Conservation (phyloP, 257 asterid genomes). For the Rauvolfia tetraphylla region DNA sequence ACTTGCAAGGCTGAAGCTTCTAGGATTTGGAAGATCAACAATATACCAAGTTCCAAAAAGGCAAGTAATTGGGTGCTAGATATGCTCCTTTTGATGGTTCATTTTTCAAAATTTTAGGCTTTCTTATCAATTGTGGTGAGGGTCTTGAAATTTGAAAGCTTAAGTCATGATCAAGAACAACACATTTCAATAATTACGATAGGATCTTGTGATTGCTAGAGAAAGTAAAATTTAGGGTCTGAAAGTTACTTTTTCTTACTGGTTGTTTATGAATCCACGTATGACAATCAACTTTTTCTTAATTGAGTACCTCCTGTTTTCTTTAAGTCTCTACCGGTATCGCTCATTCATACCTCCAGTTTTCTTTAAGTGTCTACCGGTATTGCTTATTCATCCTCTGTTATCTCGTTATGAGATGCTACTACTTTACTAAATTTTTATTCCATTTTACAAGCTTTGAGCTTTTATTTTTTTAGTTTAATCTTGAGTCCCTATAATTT, state of each 20-base stretch:
- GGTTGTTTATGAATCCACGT: neutral
- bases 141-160: neutral
- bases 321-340: neutral
- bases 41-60: neutral
- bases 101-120: neutral
- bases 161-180: neutral
- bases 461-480: neutral
- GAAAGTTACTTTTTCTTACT: neutral
- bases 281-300: neutral
- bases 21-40: neutral
- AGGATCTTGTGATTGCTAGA: neutral
- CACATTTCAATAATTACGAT: neutral
- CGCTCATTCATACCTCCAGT: neutral
- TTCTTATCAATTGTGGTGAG: neutral
- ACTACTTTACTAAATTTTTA: neutral
- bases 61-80: neutral
- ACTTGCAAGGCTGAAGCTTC: neutral
- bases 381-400: neutral
- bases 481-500: neutral
- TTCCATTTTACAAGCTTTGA: neutral
- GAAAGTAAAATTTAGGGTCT: neutral
- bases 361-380: neutral
- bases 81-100: neutral
- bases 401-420: neutral
- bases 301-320: neutral